These are phyloP conservation scores for Suhomyces tanzawaensis DNA, from an alignment of 805 yeast species.

Conservation along the genomic window DNA sequence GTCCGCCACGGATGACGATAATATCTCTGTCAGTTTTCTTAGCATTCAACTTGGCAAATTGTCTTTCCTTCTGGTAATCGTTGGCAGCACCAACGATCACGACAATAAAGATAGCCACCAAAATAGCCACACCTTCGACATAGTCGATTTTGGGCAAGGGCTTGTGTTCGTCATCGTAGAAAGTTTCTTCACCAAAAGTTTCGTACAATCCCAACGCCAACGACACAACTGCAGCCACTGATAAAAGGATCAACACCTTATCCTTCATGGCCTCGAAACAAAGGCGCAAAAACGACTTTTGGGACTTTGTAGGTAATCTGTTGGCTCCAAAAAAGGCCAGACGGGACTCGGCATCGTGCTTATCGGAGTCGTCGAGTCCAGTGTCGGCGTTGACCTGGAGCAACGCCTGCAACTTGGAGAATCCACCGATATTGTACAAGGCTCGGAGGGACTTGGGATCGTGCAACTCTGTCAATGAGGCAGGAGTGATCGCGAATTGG, in stretches of 20 bases:
- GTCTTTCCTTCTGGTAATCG: conserved; percentile 94
- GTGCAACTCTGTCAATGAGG: conserved; percentile 47
- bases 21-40: conserved; percentile 83
- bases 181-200: conserved; percentile 79
- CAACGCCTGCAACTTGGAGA: conserved; percentile 28
- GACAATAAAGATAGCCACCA: conserved; percentile 86
- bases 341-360: conserved; percentile 37
- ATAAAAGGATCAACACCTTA: conserved; percentile 78
- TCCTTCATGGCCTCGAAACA: conserved; percentile 87
- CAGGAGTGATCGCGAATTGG: conserved; percentile 13
- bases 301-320: conserved; percentile 64
- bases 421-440: conserved; percentile 47
- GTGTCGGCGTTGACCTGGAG: conserved; percentile 34
- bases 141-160: conserved; percentile 85
- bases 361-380: conserved; percentile 42
- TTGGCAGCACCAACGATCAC: conserved; percentile 93
- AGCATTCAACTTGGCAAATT: conserved; percentile 81
- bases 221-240: conserved; percentile 85
- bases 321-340: conserved; percentile 62
- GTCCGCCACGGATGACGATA: conserved; percentile 71
- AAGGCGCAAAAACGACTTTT: conserved; percentile 64
- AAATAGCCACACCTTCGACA: conserved; percentile 98
- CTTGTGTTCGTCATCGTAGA: conserved; percentile 75
- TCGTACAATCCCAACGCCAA: conserved; percentile 90
- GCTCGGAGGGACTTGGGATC: conserved; percentile 58